phyloP scores from a whole-genome alignment of 2,329 filamentous ascomycete genomes.

The Lecanicillium sp. region DNA sequence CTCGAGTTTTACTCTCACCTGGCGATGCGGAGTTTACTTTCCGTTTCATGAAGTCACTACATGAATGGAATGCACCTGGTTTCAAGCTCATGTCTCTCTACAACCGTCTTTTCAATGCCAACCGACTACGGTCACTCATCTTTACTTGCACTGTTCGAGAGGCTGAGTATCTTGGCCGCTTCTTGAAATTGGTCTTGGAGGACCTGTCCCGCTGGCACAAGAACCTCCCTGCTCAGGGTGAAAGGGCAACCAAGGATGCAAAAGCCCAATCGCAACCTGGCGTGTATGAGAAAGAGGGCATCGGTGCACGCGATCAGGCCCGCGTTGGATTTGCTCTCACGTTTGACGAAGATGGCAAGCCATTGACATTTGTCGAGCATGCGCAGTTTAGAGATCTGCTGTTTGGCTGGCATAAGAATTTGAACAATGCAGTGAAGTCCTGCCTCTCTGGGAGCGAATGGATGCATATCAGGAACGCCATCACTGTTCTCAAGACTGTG shows the following conservation, averaged over 20 bases:
- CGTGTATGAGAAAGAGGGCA: conserved; percentile 73
- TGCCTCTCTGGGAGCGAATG: conserved; percentile 81
- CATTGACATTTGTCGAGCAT: conserved; percentile 66
- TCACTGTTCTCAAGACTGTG: conserved; percentile 76
- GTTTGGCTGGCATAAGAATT: conserved; percentile 81
- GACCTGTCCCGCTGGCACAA: conserved; percentile 81
- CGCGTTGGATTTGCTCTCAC: conserved; percentile 72
- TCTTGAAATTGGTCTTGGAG: conserved; percentile 72
- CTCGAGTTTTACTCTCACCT: conserved; percentile 73
- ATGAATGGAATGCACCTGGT: conserved; percentile 73
- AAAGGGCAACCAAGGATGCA: conserved; percentile 23
- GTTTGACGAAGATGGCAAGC: conserved; percentile 58
- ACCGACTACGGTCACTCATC: conserved; percentile 72
- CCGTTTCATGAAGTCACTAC: conserved; percentile 77
- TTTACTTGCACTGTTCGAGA: conserved; percentile 87
- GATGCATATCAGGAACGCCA: conserved; percentile 96
- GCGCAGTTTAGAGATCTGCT: conserved; percentile 79
- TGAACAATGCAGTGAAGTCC: conserved; percentile 70
- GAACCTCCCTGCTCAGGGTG: conserved; percentile 48
- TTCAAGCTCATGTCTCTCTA: conserved; percentile 82
- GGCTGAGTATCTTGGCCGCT: conserved; percentile 86
- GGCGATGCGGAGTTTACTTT: conserved; percentile 86
- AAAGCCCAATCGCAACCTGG: conserved; percentile 54
- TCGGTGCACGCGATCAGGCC: conserved; percentile 35
- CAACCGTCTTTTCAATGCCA: conserved; percentile 75